A percentile compares a stretch with the other conserved stretches of the same genome.
phyloP scores from a whole-genome alignment of 2,329 filamentous ascomycete species.

The Cladosporium phlei region DNA sequence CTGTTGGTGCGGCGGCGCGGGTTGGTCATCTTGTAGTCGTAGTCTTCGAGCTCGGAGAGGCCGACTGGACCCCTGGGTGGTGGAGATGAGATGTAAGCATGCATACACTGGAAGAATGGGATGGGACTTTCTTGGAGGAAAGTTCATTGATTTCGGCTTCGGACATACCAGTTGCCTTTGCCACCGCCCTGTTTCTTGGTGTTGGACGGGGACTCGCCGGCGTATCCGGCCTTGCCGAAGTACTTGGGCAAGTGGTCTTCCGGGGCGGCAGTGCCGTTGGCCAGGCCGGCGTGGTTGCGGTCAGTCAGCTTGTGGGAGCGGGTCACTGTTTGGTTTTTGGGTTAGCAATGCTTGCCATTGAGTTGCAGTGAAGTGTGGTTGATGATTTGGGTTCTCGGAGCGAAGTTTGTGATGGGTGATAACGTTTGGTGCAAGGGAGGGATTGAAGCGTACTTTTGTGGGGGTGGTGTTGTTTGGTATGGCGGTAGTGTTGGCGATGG shows the following conservation, averaged over 20 bases:
- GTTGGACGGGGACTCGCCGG: slow-evolving; percentile 81
- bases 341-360: slow-evolving; percentile 9
- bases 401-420: neutral
- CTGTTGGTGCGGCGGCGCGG: slow-evolving; percentile 90
- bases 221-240: slow-evolving; percentile 82
- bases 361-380: neutral
- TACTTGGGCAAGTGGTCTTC: slow-evolving; percentile 80
- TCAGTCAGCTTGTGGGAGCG: slow-evolving; percentile 95
- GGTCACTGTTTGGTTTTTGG: slow-evolving; percentile 66
- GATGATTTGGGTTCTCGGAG: neutral
- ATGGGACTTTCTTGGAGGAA: no score
- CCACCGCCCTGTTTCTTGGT: slow-evolving; percentile 94
- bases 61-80: slow-evolving; percentile 69
- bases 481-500: neutral
- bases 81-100: slow-evolving; percentile 14
- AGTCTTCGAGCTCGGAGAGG: slow-evolving; percentile 73
- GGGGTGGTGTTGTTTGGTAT: neutral
- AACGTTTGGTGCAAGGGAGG: slow-evolving; percentile 4
- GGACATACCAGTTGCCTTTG: slow-evolving; percentile 89
- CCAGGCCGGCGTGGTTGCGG: slow-evolving; percentile 77
- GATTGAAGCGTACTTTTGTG: slow-evolving; percentile 9
- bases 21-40: slow-evolving; percentile 77
- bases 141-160: no score
- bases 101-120: no score
- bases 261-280: slow-evolving; percentile 65